Conservation (phyloP, 2,329 filamentous ascomycete genomes). For the Colletotrichum cereale region DNA sequence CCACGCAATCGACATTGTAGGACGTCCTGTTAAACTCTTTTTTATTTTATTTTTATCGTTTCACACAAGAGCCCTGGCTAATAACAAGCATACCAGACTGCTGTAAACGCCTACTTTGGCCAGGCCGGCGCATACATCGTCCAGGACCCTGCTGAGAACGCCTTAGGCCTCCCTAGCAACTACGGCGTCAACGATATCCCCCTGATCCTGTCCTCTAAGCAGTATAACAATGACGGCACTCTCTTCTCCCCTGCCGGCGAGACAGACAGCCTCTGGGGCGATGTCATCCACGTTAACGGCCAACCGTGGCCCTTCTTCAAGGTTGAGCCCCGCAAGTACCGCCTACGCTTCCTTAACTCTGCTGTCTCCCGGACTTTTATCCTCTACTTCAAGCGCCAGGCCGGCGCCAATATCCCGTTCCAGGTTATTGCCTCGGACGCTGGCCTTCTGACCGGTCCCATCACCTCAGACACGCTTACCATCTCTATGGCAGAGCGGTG, state of each 20-base stretch:
- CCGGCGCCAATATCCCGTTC: conserved; percentile 57
- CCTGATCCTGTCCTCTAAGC: conserved; percentile 62
- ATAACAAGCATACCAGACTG: too few species aligned
- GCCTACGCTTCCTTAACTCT: conserved; percentile 66
- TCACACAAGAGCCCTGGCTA: accelerated
- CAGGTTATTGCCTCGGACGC: conserved; percentile 67
- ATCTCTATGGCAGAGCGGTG: conserved; percentile 69
- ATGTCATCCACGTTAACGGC: conserved; percentile 69
- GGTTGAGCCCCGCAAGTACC: conserved; percentile 72
- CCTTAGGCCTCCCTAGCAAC: conserved; percentile 60
- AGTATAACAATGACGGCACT: conserved; percentile 63
- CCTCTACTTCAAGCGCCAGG: conserved; percentile 58
- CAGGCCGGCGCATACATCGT: conserved; percentile 69
- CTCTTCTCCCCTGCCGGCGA: conserved; percentile 61
- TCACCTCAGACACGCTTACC: conserved; percentile 54
- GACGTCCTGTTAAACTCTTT: conserved; percentile 13
- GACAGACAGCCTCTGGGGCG: conserved; percentile 63
- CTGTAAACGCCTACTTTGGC: conserved; percentile 67
- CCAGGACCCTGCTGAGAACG: conserved; percentile 61
- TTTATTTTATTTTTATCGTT: too few species aligned
- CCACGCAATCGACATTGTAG: conserved; percentile 52
- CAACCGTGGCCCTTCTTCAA: conserved; percentile 70
- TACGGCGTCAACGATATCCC: conserved; percentile 67
- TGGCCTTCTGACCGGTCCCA: conserved; percentile 62
- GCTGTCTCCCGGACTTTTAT: conserved; percentile 61